Evolutionary conservation across 768 basidiomycete species (phyloP).

Genomic region (Russula earlei): DNA sequence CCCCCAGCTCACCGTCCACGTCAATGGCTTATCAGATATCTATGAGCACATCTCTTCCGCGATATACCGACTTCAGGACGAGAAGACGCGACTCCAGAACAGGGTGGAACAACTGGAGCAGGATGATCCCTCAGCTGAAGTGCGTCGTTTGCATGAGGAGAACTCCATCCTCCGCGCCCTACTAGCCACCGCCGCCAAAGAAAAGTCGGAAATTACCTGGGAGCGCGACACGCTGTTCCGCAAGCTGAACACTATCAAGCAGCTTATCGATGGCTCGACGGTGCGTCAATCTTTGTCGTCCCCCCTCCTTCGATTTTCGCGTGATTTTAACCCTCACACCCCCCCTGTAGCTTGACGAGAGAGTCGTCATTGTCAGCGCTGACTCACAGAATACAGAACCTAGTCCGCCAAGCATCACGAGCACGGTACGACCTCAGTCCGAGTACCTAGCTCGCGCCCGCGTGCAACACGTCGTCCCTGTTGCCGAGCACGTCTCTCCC

Average conservation of each 20-base stretch:
- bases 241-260: constrained; percentile 10
- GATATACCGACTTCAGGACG: constrained; percentile 22
- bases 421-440: neutral
- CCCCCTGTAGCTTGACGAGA: neutral
- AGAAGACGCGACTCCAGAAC: constrained; percentile 20
- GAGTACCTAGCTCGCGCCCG: neutral
- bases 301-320: neutral
- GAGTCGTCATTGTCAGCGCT: too few relatives aligned
- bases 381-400: neutral
- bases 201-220: constrained; percentile 1
- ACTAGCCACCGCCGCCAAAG: constrained; percentile 4
- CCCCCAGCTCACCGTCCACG: constrained; percentile 4
- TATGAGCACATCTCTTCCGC: constrained; percentile 26
- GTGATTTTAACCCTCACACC: neutral
- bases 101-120: constrained; percentile 33
- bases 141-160: constrained; percentile 15
- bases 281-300: neutral
- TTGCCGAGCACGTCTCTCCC: neutral
- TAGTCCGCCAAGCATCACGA: neutral
- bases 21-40: constrained; percentile 16
- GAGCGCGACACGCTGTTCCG: constrained; percentile 13
- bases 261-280: neutral
- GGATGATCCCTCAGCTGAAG: constrained; percentile 15
- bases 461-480: neutral
- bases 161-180: constrained; percentile 6